These are phyloP conservation scores for Cercophora sp. DNA, from an alignment of 495 filamentous ascomycete genomes.

Conservation along the genomic window DNA sequence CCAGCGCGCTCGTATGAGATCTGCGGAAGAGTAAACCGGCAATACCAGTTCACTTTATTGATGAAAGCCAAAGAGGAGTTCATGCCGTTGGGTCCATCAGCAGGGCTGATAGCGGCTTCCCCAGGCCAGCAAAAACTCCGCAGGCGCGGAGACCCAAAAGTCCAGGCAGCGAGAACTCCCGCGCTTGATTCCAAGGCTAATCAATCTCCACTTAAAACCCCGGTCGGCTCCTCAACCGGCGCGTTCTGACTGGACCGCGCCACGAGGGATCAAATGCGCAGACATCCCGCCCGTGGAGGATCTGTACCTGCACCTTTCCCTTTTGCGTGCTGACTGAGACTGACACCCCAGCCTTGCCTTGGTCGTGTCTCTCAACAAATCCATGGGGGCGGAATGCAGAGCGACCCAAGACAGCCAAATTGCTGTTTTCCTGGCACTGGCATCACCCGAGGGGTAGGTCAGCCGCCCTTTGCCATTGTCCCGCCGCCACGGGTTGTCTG, in stretches of 20 bases:
- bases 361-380: background rate
- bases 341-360: background rate
- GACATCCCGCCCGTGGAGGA: background rate
- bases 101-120: background rate
- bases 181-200: background rate
- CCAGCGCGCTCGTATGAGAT: too few relatives aligned
- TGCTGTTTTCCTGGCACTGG: background rate
- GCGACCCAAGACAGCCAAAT: background rate
- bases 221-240: conserved; percentile 1
- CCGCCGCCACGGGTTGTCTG: too few relatives aligned
- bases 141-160: background rate
- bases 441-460: too few relatives aligned
- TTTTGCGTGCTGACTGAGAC: background rate
- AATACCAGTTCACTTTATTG: too few relatives aligned
- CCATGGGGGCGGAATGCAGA: background rate
- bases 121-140: too few relatives aligned
- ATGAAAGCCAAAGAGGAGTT: too few relatives aligned
- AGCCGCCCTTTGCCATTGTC: too few relatives aligned
- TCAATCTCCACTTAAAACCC: conserved; percentile 3
- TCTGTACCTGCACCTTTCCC: background rate
- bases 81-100: background rate
- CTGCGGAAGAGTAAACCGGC: too few relatives aligned
- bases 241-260: background rate
- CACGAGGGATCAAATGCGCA: background rate
- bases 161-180: conserved; percentile 5